Conservation (phyloP, 2,329 filamentous ascomycete genomes). For the Fusarium acutatum region DNA sequence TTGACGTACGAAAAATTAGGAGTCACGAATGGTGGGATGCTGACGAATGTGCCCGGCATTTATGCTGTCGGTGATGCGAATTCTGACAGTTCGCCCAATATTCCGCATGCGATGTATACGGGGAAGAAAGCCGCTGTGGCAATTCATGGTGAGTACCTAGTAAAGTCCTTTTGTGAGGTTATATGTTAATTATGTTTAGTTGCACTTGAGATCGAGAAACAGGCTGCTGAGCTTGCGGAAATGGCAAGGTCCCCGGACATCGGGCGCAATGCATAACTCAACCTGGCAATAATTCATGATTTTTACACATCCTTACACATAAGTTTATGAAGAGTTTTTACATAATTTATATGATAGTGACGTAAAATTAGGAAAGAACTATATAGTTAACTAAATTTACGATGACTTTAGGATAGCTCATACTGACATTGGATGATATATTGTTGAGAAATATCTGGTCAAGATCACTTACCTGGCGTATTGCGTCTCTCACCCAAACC, state of each 20-base stretch:
- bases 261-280: too few relatives aligned
- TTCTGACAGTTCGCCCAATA: constrained; percentile 66
- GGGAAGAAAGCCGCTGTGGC: constrained; percentile 67
- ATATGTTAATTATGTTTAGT: constrained; percentile 40
- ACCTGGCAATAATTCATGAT: too few relatives aligned
- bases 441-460: fast-evolving
- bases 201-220: constrained; percentile 53
- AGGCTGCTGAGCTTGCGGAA: constrained; percentile 45
- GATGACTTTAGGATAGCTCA: neutral
- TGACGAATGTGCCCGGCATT: constrained; percentile 62
- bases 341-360: too few relatives aligned
- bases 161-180: neutral
- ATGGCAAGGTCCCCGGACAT: too few relatives aligned
- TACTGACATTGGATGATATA: fast-evolving
- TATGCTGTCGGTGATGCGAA: constrained; percentile 69
- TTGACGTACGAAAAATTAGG: constrained; percentile 56
- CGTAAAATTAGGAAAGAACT: too few relatives aligned
- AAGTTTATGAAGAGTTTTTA: too few relatives aligned
- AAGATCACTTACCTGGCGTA: too few relatives aligned
- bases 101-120: constrained; percentile 67
- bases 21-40: constrained; percentile 53
- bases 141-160: constrained; percentile 59
- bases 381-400: fast-evolving
- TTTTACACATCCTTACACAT: too few relatives aligned
- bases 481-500: too few relatives aligned